Evolutionary conservation across 192 early-diverging fungal genomes (phyloP).

Genomic region (Chytriomyces confervae): DNA sequence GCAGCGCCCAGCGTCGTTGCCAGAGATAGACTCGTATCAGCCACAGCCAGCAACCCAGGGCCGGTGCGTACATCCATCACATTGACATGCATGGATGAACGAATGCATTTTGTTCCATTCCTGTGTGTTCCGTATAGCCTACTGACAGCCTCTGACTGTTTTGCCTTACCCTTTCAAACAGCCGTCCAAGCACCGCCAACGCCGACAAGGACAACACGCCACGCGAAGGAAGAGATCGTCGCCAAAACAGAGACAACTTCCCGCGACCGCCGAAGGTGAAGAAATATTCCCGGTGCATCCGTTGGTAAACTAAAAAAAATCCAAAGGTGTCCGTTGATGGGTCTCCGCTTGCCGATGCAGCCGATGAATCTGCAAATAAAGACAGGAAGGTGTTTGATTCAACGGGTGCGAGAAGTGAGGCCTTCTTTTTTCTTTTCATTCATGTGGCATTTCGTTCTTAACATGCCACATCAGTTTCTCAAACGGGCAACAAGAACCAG

Average conservation of each 20-base stretch:
- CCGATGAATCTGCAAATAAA: not conserved
- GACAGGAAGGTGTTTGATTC: not conserved
- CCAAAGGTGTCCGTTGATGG: not conserved
- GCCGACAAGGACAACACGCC: not conserved
- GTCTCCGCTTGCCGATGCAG: not conserved
- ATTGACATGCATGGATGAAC: not conserved
- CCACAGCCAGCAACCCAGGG: conserved; percentile 12
- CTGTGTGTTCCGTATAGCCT: not conserved
- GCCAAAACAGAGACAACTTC: conserved; percentile 10
- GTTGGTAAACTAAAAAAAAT: too few species aligned
- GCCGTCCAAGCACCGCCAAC: not conserved
- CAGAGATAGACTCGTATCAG: conserved; percentile 20
- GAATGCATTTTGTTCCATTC: not conserved
- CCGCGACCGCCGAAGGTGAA: conserved; percentile 25
- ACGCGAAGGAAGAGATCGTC: not conserved
- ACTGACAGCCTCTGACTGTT: not conserved
- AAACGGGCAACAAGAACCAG: not conserved
- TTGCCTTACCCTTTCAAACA: not conserved
- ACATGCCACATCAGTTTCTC: not conserved
- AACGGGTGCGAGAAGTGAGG: not conserved
- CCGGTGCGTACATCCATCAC: not conserved
- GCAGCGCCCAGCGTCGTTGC: conserved; percentile 6
- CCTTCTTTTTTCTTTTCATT: not conserved
- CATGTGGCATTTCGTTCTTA: not conserved
- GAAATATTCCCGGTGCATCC: too few species aligned